Percentiles rank a stretch among this genome's conserved stretches.
These are phyloP conservation scores for Talaromyces adpressus DNA, from an alignment of 495 filamentous ascomycete genomes.

Conservation along the genomic window DNA sequence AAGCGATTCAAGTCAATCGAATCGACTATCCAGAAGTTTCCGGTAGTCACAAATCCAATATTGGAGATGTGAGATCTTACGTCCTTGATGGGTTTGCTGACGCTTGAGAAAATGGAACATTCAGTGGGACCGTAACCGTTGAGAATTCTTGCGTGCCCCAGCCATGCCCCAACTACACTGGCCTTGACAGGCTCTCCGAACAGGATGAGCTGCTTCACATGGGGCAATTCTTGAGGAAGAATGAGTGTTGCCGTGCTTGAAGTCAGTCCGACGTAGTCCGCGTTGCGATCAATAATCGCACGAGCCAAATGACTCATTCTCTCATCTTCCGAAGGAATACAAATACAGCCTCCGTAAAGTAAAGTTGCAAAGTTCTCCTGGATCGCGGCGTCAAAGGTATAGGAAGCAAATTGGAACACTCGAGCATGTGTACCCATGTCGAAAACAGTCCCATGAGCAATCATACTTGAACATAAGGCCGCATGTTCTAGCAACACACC, in stretches of 20 bases:
- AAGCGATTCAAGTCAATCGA: conserved; percentile 40
- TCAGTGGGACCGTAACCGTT: conserved; percentile 47
- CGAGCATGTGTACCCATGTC: conserved; percentile 22
- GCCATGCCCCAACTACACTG: conserved; percentile 15
- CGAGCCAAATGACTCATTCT: conserved; percentile 21
- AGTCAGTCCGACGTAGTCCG: conserved; percentile 19
- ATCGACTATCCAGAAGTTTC: conserved; percentile 43
- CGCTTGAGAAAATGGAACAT: conserved; percentile 17
- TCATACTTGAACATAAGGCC: conserved; percentile 18
- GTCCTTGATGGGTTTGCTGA: conserved; percentile 7
- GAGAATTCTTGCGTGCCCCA: conserved; percentile 14
- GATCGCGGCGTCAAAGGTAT: conserved; percentile 34
- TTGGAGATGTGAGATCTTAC: conserved; percentile 10
- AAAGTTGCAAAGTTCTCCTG: conserved; percentile 34
- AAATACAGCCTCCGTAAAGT: conserved; percentile 30
- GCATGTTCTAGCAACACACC: conserved; percentile 38
- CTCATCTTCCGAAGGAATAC: conserved; percentile 20
- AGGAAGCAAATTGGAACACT: conserved; percentile 38
- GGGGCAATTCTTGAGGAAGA: conserved; percentile 12
- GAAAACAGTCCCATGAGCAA: conserved; percentile 7
- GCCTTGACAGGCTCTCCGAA: conserved; percentile 14
- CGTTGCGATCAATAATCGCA: conserved; percentile 16
- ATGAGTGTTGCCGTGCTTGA: conserved; percentile 18
- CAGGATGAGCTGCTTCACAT: conserved; percentile 15
- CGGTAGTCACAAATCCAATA: conserved; percentile 32